Evolutionary conservation across 345 rosid species (phyloP), one percentile per base, ranked within the genome.

Genomic region (Combretum micranthum): DNA sequence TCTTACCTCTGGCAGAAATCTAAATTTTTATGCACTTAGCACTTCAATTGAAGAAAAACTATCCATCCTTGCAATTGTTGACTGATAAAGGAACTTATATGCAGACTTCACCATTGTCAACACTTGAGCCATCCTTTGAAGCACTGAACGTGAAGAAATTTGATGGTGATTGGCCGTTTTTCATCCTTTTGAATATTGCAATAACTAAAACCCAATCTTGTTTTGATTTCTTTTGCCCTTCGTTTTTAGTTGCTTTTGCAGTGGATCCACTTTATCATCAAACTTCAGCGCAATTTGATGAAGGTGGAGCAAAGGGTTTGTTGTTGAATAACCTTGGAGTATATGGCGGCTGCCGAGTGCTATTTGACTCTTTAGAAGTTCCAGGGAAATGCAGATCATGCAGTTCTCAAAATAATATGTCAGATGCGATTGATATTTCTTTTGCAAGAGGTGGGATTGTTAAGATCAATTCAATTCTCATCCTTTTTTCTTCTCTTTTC

Each of bases 251-350:
- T 82, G 93, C 97, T 50, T 88, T 92, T 76, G 82, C 90, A 2
- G 97, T 92, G 72, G 98, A 88, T 78, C 98, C 98, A 15, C 78
- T 92, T 49, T 92, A 92, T 77, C 95, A 86, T 67, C 98, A 92
- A 69, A 88, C 98, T 49, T 86, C 98, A 57, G 98, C 98, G 58
- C 93, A 88, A 69, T 88, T 88, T 71, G 98, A 92, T 69, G 98
- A 86, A 83, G 98, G 98, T 61, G 97, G 98, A 69, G 98, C 89
- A 26, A 88, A 77, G 74, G 97, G 93, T 57, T 82, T 92, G 49
- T 58, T 92, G 69, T 72, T 88, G 68, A 92, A 86, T 75, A 88
- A 92, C 64, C 88, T 92, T 68, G 98, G 93, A 65, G 87, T 92
- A 47, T 86, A 81, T 73, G 87, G 87, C 61, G 84, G 82, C 47